Conservation (phyloP, 2,329 filamentous ascomycete genomes). For the Colletotrichum plurivorum region DNA sequence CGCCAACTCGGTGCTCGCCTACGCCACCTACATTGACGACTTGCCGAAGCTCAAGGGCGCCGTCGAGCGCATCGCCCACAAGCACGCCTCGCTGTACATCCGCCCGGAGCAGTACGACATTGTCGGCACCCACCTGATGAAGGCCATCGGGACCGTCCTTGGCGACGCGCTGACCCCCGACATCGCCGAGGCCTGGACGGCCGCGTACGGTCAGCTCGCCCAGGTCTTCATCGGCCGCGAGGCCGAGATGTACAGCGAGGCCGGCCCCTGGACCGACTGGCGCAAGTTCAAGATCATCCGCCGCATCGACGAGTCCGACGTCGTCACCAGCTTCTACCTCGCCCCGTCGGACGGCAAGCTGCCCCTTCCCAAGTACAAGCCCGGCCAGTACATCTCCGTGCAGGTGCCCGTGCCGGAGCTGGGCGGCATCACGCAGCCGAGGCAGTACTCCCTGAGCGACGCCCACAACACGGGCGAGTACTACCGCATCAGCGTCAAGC, state of each 20-base stretch:
- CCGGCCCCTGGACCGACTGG: slow-evolving; percentile 62
- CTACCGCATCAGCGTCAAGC: slow-evolving; percentile 84
- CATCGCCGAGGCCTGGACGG: slow-evolving; percentile 78
- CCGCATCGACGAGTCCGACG: slow-evolving; percentile 73
- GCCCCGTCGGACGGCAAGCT: slow-evolving; percentile 70
- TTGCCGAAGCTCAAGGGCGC: slow-evolving; percentile 69
- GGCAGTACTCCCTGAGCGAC: slow-evolving; percentile 83
- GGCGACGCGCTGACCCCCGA: slow-evolving; percentile 76
- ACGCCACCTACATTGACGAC: slow-evolving; percentile 81
- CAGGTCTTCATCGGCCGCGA: slow-evolving; percentile 79
- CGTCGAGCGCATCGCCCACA: slow-evolving; percentile 80
- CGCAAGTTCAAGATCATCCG: slow-evolving; percentile 68
- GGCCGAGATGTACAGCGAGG: slow-evolving; percentile 69
- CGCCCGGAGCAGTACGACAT: slow-evolving; percentile 78
- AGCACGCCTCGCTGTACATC: slow-evolving; percentile 81
- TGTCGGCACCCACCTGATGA: slow-evolving; percentile 78
- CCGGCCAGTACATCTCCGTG: slow-evolving; percentile 82
- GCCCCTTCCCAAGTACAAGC: slow-evolving; percentile 71
- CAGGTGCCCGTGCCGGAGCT: slow-evolving; percentile 73
- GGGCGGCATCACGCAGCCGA: slow-evolving; percentile 72
- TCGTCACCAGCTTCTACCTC: slow-evolving; percentile 79
- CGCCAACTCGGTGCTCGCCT: slow-evolving; percentile 78
- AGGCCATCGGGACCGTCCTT: slow-evolving; percentile 76
- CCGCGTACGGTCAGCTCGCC: slow-evolving; percentile 80
- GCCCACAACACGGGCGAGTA: slow-evolving; percentile 60